Evolutionary conservation across 306 rosid genomes (phyloP), one percentile per base, ranked within the genome.

Genomic region (Fragaria iinumae): DNA sequence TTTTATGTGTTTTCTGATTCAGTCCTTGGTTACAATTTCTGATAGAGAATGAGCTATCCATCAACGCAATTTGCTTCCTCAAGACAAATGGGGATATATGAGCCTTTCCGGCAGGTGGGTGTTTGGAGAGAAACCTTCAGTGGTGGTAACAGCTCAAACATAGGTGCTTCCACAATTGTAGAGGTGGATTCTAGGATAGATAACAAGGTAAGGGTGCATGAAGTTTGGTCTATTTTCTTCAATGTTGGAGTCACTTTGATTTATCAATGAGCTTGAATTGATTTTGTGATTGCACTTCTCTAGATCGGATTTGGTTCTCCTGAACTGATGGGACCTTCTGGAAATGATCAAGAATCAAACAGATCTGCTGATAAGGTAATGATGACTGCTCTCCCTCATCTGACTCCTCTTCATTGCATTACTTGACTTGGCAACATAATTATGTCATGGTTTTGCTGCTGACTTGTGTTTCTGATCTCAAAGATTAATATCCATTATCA

Each of bases 31-130:
- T 34, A 36, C 17, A 11, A 59, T 68, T 81, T 73, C 18, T 59
- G 72, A 8, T 76, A 85, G 90, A 72, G 73, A 75, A 89, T 89
- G 95, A 93, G 87, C 79, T 87, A 87, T 87, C 70, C 86, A 68
- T 84, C 97, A 78, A 81, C 89, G 70, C 80, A 87, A 79, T 69
- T 91, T 48, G 77, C 84, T 69, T 79, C 76, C 59, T n/a, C 88
- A 29, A 85, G 88, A 80, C 77, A 77, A 77, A 87, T 93, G 94
- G 94, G 90, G 73, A 83, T 91, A 87, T 92, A 83, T 36, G 96
- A 92, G 87, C 89, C 98, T 63, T 87, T 96, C 83, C 85, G 81
- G 76, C 97, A 91, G 79, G 84, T 89, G 74, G 77, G 81, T 83
- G 87, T 88, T 88, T 96, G 97, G 98, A 85, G 81, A 29, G 92